Base-by-base conservation (phyloP, 495 filamentous ascomycete genomes). In the Lepraria neglecta region DNA sequence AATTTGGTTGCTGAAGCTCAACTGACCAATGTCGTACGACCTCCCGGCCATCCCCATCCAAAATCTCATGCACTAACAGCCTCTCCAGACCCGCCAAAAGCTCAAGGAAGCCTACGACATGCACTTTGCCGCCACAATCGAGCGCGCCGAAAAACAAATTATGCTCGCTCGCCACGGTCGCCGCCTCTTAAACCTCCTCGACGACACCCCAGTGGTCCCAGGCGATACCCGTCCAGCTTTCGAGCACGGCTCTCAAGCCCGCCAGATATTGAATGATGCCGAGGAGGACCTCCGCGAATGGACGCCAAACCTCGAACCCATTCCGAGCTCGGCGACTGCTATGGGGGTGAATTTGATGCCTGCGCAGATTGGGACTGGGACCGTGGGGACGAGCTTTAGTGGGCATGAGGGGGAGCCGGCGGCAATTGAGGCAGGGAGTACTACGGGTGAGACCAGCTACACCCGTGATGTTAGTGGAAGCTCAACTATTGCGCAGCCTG, bases 1-100 rank as follows among this genome's bases (percentile, higher is more conserved):
- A 91, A 87, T 63, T 72, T 97, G 59, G 94, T 98, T 66, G 95
- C 94, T 3, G 95, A 98, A 74, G 95, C 95, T 24, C 94, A 98
- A 75, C 78, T 98, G 75, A 92, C 88, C 56, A 97, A 97, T 73
- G 84, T 95, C 63, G 90, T 92, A 77, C 21, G 83, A 72, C 27
- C 21, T 40, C 17, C 6, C 31, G 4, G 9, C 14, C 30, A 24
- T 28, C 15, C 38, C 30, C 14, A 3, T 27, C 50, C 10, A 14
- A 27, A 57, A 24, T 24, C 27, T 31, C 38, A 6, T 15, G 14
- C 12, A 30, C 50, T 56, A 46, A 61, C 19, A 35, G 3, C 35
- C 6, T 17, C 24, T 3, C 12, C 63, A 92, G 86, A 97, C 94
- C 14, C 84, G 94, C 51, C 85, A 89, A 68, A 97, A 96, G 74